Evolutionary conservation across 2,329 filamentous ascomycete genomes (phyloP).

Genomic region (Aspergillus sp.): DNA sequence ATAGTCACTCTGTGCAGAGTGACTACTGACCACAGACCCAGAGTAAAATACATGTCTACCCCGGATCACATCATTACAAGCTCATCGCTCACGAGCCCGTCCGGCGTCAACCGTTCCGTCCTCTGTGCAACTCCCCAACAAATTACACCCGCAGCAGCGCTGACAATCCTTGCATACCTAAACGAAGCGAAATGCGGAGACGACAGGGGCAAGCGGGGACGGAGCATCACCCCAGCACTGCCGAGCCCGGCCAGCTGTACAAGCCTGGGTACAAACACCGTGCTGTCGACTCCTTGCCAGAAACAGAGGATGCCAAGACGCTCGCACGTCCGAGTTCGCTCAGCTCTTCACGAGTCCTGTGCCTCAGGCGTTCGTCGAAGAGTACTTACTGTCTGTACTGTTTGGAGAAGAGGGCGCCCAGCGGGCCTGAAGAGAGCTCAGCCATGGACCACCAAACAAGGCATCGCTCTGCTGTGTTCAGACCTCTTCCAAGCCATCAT

Average conservation of each 20-base stretch:
- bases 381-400: too few species aligned
- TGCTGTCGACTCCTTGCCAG: too few species aligned
- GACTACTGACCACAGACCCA: background rate
- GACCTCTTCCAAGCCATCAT: too few species aligned
- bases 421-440: too few species aligned
- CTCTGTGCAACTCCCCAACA: background rate
- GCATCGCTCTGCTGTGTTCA: too few species aligned
- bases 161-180: conserved; percentile 20
- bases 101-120: too few species aligned
- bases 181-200: conserved; percentile 23
- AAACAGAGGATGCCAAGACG: too few species aligned
- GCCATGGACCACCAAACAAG: too few species aligned
- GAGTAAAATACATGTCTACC: background rate
- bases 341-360: too few species aligned
- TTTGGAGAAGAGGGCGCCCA: too few species aligned
- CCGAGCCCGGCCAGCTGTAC: conserved; percentile 1
- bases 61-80: background rate
- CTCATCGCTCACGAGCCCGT: background rate
- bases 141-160: background rate
- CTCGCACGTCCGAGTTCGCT: too few species aligned
- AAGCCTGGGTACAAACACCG: background rate
- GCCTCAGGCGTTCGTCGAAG: too few species aligned
- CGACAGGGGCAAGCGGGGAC: conserved; percentile 18
- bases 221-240: background rate
- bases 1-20: background rate